Evolutionary conservation across 345 rosid species (phyloP).

Genomic region (Arabidopsis suecica): DNA sequence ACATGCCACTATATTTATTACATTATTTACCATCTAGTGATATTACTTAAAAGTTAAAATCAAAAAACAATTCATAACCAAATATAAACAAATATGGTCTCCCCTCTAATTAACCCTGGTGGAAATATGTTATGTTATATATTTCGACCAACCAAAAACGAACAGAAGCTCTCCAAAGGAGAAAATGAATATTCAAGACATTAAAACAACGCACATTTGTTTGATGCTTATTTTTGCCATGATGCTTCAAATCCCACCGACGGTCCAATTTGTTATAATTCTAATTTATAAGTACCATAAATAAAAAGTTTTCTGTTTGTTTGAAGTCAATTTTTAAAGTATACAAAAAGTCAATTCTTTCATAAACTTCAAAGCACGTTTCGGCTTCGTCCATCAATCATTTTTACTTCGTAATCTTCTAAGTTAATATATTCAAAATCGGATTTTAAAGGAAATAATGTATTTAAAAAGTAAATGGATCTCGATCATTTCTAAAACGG

Average conservation of each 20-base stretch:
- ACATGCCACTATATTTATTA: neutral
- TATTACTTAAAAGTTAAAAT: neutral
- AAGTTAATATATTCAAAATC: neutral
- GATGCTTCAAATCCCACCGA: conserved; percentile 31
- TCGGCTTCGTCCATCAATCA: conserved; percentile 38
- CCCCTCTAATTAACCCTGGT: neutral
- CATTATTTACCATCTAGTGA: neutral
- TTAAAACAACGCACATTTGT: conserved; percentile 38
- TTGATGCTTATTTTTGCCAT: conserved; percentile 28
- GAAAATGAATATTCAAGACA: conserved; percentile 18
- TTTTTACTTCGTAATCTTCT: conserved; percentile 8
- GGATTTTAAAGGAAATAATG: neutral
- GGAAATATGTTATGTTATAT: conserved; percentile 1
- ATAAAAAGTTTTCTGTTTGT: neutral
- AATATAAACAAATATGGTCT: neutral
- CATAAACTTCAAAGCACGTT: conserved; percentile 31
- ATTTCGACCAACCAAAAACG: neutral
- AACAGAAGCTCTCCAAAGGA: conserved; percentile 11
- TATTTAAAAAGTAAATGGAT: conserved; percentile 19
- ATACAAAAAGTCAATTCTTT: conserved; percentile 25
- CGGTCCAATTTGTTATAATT: conserved; percentile 27
- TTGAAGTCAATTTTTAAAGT: conserved; percentile 17
- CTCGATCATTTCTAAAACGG: neutral
- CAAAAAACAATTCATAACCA: conserved; percentile 16
- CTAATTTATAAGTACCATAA: neutral